Evolutionary conservation across 2,329 filamentous ascomycete genomes (phyloP), one percentile per base, ranked within the genome.

Genomic region (Fusarium mangiferae): DNA sequence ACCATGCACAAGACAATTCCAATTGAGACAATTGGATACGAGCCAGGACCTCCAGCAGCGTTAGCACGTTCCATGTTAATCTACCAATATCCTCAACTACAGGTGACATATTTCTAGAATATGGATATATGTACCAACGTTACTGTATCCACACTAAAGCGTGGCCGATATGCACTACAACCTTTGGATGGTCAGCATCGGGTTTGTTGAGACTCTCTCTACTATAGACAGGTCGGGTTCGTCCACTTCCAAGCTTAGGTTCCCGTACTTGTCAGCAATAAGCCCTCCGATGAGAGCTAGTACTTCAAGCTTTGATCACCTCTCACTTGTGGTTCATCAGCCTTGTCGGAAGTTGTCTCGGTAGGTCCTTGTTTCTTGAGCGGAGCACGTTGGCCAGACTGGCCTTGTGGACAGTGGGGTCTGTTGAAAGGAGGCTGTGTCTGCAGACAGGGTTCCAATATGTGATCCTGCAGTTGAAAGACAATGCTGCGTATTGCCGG

Each of bases 341-440:
- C 65, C 62, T 72, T 60, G 51, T 72, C 46, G 45, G 45, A 17
- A 36, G 57, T 44, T 44, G 52, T 48, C 24, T 67, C 44, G 39
- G 60, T 33, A 24, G 28, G 49, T 58, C 39, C 54, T 54, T 68
- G 55, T 49, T 54, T 61, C 24, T 36, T 54, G 22, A 45, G 65
- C 41, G 41, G 52, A 60, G 46, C 42, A 26, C 39, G 44, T n/a
- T 56, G 58, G 38, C 33, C 39, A 44, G 64, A 26, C 38, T 44
- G 45, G 36, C 20, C 44, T 68, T 48, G 39, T 51, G 38, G 38
- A 26, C 36, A 38, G 49, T 57, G 24, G n/a, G 39, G 20, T 33
- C 44, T 45, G 24, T 42, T 69, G 22, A 39, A 51, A 38, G 44
- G 66, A 69, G 69, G 69, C 69, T 72, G 68, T 72, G 68, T 54